These are phyloP conservation scores for Xylariales sp. DNA, from an alignment of 2,329 filamentous ascomycete genomes.

Conservation along the genomic window DNA sequence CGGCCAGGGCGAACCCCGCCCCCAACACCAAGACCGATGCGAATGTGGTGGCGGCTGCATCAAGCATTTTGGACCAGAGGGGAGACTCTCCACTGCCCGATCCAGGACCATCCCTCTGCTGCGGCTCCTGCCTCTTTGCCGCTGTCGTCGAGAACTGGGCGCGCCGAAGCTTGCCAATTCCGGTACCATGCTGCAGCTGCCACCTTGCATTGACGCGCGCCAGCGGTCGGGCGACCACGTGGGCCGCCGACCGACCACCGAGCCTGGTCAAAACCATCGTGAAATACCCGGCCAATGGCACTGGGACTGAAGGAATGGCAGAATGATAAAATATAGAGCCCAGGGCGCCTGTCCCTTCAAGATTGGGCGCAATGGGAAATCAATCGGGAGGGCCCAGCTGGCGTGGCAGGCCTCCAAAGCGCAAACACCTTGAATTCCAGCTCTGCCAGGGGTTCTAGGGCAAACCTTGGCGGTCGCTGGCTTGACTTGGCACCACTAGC, in stretches of 20 bases:
- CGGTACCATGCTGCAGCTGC: slow-evolving; percentile 7
- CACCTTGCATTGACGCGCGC: slow-evolving; percentile 1
- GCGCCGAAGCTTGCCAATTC: background rate
- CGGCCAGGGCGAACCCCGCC: slow-evolving; percentile 59
- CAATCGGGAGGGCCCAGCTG: too few species aligned
- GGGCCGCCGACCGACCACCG: slow-evolving; percentile 1
- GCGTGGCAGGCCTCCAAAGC: too few species aligned
- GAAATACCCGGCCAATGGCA: background rate
- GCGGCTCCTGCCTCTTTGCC: background rate
- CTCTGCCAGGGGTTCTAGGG: too few species aligned
- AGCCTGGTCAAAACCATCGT: slow-evolving; percentile 6
- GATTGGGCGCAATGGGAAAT: too few species aligned
- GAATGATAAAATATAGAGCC: too few species aligned
- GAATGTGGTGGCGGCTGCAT: slow-evolving; percentile 70
- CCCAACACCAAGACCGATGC: slow-evolving; percentile 71
- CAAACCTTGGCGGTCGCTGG: too few species aligned
- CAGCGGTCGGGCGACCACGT: background rate
- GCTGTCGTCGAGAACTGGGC: background rate
- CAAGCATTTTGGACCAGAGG: slow-evolving; percentile 61
- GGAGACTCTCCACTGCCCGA: slow-evolving; percentile 13
- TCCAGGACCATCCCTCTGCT: background rate
- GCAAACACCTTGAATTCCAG: too few species aligned
- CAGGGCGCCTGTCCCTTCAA: too few species aligned
- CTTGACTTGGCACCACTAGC: too few species aligned
- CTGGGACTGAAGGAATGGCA: too few species aligned